These are phyloP conservation scores for Waltergamsia citrina DNA, from an alignment of 2,329 filamentous ascomycete species.

Conservation along the genomic window DNA sequence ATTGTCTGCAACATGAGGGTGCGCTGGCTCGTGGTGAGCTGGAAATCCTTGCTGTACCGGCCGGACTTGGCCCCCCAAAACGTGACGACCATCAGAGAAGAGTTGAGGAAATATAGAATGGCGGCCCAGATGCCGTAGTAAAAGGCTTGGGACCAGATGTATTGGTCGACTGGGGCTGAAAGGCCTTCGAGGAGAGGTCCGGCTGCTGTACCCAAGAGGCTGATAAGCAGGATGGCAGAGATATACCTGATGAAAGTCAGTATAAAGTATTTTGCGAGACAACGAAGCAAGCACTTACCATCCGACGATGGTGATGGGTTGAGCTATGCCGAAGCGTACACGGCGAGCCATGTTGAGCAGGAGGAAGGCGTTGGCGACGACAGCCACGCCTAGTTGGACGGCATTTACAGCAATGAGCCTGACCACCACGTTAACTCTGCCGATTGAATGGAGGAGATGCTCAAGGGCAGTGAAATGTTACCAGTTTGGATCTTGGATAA, in stretches of 20 bases:
- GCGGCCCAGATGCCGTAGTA: slow-evolving; percentile 81
- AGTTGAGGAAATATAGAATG: slow-evolving; percentile 68
- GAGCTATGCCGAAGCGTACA: slow-evolving; percentile 70
- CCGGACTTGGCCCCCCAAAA: slow-evolving; percentile 62
- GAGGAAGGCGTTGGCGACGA: slow-evolving; percentile 72
- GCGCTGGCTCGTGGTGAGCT: slow-evolving; percentile 69
- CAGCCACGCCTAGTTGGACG: slow-evolving; percentile 63
- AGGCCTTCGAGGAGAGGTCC: slow-evolving; percentile 37
- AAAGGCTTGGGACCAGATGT: slow-evolving; percentile 67
- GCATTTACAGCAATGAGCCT: slow-evolving; percentile 70
- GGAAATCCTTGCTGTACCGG: slow-evolving; percentile 72
- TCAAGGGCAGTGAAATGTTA: slow-evolving; percentile 19
- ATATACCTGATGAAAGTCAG: slow-evolving; percentile 31
- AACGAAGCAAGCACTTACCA: slow-evolving; percentile 55
- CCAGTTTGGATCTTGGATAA: slow-evolving; percentile 62
- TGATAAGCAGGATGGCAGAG: slow-evolving; percentile 54
- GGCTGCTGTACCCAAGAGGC: slow-evolving; percentile 55
- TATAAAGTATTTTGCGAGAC: slow-evolving; percentile 29
- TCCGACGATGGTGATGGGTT: slow-evolving; percentile 73
- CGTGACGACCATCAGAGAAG: slow-evolving; percentile 68
- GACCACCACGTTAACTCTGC: not conserved
- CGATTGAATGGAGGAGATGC: not conserved
- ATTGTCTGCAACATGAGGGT: slow-evolving; percentile 90
- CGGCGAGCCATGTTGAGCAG: slow-evolving; percentile 79
- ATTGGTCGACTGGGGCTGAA: slow-evolving; percentile 7